phyloP scores from a whole-genome alignment of 768 basidiomycete species.

The Kwoniella sp. region DNA sequence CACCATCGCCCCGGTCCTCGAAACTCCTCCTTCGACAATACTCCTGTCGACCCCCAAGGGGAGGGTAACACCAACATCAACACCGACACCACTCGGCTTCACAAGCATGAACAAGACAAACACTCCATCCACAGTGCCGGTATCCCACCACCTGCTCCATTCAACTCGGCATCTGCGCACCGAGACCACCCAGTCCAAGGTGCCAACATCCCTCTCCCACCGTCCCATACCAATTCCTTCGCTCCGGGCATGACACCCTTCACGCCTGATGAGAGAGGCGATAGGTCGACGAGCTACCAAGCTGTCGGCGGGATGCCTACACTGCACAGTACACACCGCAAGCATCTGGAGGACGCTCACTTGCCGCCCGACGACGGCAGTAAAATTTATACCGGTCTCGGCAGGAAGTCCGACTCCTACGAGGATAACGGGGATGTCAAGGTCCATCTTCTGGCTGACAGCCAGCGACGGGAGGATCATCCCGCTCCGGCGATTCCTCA shows the following conservation, averaged over 20 bases:
- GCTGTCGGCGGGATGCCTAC: not conserved
- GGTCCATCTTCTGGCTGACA: too few species aligned
- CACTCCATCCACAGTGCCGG: not conserved
- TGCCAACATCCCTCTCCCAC: constrained; percentile 2
- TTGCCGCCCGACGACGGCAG: not conserved
- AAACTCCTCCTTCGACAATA: too few species aligned
- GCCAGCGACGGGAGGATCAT: too few species aligned
- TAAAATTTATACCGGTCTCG: not conserved
- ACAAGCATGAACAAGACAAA: not conserved
- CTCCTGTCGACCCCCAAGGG: not conserved
- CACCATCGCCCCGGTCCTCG: not conserved
- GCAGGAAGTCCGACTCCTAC: not conserved
- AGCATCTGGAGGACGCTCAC: not conserved
- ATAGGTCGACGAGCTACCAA: not conserved
- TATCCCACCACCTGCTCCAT: constrained; percentile 1
- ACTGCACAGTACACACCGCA: not conserved
- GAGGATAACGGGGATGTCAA: too few species aligned
- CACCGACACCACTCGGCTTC: not conserved
- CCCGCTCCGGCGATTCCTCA: too few species aligned
- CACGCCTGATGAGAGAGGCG: not conserved
- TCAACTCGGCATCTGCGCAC: constrained; percentile 1
- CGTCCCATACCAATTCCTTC: constrained; percentile 8
- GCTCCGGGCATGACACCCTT: not conserved
- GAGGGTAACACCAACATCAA: constrained; percentile 5
- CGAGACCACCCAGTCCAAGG: not conserved